These are phyloP conservation scores for Hippophae gyantsensis DNA, from an alignment of 306 rosid species.

Conservation along the genomic window DNA sequence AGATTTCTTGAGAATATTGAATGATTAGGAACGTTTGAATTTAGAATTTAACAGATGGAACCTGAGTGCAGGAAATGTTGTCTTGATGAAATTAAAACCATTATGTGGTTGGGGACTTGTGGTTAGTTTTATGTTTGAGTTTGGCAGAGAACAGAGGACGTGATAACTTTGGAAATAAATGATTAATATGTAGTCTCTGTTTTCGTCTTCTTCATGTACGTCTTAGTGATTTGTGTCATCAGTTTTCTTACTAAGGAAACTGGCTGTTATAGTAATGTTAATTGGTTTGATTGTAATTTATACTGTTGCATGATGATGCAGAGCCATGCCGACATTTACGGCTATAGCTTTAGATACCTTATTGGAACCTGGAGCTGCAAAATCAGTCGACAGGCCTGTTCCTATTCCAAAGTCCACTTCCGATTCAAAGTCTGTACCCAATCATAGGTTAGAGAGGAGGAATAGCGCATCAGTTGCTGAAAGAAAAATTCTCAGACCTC, in stretches of 20 bases:
- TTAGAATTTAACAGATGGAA: background rate
- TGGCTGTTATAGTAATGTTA: background rate
- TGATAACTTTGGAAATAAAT: background rate
- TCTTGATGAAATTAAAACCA: background rate
- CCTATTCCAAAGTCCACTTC: conserved; percentile 41
- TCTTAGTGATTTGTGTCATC: background rate
- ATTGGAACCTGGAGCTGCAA: conserved; percentile 69
- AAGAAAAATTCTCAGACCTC: conserved; percentile 50
- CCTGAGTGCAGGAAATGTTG: background rate
- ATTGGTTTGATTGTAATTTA: background rate
- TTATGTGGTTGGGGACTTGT: background rate
- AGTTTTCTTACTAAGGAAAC: background rate
- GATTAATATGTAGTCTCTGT: too few species aligned
- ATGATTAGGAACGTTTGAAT: background rate
- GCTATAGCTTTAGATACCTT: conserved; percentile 80
- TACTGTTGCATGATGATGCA: conserved; percentile 25
- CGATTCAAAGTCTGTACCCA: conserved; percentile 28
- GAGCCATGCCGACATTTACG: conserved; percentile 76
- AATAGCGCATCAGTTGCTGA: conserved; percentile 27
- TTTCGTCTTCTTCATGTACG: too few species aligned
- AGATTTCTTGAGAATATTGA: background rate
- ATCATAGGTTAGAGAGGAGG: conserved; percentile 48
- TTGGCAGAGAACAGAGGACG: background rate
- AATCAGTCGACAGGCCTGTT: conserved; percentile 49
- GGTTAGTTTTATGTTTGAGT: background rate